These are phyloP conservation scores for Ampelomyces quisqualis DNA, from an alignment of 2,329 filamentous ascomycete genomes.

Conservation along the genomic window DNA sequence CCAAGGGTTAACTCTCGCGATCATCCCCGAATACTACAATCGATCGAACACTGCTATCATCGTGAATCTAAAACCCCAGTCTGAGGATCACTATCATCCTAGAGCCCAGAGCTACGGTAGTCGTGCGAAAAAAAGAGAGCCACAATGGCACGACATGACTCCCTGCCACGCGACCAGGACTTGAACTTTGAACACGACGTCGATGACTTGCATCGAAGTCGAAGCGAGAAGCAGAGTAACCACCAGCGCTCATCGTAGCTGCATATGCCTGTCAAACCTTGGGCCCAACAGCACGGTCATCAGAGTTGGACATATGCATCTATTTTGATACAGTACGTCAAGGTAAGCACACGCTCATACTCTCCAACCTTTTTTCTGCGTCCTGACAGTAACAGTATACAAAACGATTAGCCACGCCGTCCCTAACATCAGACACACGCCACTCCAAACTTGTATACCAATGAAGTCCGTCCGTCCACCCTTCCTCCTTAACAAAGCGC, in stretches of 20 bases:
- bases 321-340: no score
- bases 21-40: no score
- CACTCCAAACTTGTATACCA: slow-evolving; percentile 41
- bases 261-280: no score
- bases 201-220: background rate
- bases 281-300: no score
- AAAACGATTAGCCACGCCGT: slow-evolving; percentile 28
- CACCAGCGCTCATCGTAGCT: no score
- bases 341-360: slow-evolving; percentile 17
- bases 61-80: no score
- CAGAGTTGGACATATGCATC: no score
- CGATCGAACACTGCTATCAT: no score
- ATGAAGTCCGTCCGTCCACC: slow-evolving; percentile 30
- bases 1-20: no score
- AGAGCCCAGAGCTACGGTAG: no score
- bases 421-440: slow-evolving; percentile 36
- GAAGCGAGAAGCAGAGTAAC: no score
- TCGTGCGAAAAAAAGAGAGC: background rate
- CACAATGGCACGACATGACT: background rate
- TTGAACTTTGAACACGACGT: background rate
- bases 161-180: background rate
- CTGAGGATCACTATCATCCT: no score
- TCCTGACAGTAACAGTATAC: slow-evolving; percentile 27
- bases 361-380: slow-evolving; percentile 33
- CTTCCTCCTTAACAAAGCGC: slow-evolving; percentile 29